Conservation (phyloP, 2,329 filamentous ascomycete genomes). For the Raffaelea albimanens region DNA sequence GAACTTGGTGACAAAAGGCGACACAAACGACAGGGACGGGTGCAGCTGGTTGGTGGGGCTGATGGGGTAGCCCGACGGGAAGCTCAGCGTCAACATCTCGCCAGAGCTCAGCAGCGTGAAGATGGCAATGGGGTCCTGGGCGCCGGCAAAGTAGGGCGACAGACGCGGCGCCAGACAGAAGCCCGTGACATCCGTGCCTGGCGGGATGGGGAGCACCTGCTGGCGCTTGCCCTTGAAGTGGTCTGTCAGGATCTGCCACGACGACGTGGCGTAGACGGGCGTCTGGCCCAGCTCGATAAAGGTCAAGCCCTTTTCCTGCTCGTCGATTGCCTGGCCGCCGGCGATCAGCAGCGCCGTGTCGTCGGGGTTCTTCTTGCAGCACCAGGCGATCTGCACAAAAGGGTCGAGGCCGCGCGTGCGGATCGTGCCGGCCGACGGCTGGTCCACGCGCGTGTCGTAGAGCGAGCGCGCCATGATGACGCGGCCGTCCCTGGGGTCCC, state of each 20-base stretch:
- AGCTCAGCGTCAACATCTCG: conserved; percentile 81
- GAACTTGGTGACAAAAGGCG: conserved; percentile 74
- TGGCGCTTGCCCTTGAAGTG: conserved; percentile 74
- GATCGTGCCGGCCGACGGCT: conserved; percentile 35
- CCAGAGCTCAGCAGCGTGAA: conserved; percentile 74
- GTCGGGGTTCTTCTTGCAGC: conserved; percentile 85
- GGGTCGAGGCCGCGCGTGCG: conserved; percentile 58
- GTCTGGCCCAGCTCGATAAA: conserved; percentile 85
- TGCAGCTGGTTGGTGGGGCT: conserved; percentile 89
- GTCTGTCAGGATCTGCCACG: conserved; percentile 71
- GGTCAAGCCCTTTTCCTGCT: conserved; percentile 66
- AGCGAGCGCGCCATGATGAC: conserved; percentile 77
- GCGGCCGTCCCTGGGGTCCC: conserved; percentile 84
- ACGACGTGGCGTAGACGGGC: conserved; percentile 82
- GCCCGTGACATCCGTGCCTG: conserved; percentile 65
- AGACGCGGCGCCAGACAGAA: conserved; percentile 75
- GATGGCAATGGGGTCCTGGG: conserved; percentile 83
- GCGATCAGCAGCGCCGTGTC: conserved; percentile 84
- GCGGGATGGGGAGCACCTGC: conserved; percentile 63
- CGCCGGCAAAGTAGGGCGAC: conserved; percentile 78
- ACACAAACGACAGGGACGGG: conserved; percentile 75
- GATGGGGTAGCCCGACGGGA: conserved; percentile 85
- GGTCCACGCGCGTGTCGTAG: conserved; percentile 63
- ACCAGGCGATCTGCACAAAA: conserved; percentile 77
- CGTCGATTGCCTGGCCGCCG: conserved; percentile 63